Percentiles rank a stretch among this genome's conserved stretches.
Evolutionary conservation across 164 flowering plant genomes (phyloP).

Genomic region (Pachysandra terminalis): DNA sequence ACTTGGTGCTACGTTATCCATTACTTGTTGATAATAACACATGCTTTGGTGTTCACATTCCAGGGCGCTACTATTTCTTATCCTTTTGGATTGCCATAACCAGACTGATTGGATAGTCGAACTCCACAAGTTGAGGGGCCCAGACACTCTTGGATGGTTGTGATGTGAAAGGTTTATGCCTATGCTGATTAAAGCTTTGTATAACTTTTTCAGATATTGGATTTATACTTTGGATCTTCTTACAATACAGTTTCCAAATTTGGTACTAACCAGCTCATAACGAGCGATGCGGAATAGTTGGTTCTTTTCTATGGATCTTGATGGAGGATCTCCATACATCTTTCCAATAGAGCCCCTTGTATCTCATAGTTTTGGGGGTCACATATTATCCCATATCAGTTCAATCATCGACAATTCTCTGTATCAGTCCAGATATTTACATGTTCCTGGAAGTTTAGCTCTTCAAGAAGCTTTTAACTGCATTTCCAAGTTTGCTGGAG

Average conservation of each 20-base stretch:
- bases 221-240: not conserved
- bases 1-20: too few relatives aligned
- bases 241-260: too few relatives aligned
- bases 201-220: conserved; percentile 1
- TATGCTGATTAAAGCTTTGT: too few relatives aligned
- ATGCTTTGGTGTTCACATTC: too few relatives aligned
- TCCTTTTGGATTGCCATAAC: too few relatives aligned
- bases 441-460: conserved; percentile 52
- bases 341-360: conserved; percentile 37
- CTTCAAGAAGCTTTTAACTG: conserved; percentile 61
- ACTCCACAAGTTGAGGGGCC: not conserved
- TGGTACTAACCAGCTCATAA: too few relatives aligned
- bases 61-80: too few relatives aligned
- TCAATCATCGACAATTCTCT: conserved; percentile 42
- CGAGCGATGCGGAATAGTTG: conserved; percentile 37
- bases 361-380: conserved; percentile 26
- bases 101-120: too few relatives aligned
- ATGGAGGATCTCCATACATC: conserved; percentile 41
- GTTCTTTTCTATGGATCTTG: conserved; percentile 45
- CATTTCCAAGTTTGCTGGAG: conserved; percentile 64
- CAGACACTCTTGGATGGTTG: not conserved
- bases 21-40: too few relatives aligned
- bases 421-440: conserved; percentile 22
- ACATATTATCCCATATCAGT: conserved; percentile 33
- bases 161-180: too few relatives aligned